Percentiles rank a stretch among this genome's conserved stretches.
Conservation (phyloP, 352 stramenopile genomes). For the Globisporangium recalcitrans region DNA sequence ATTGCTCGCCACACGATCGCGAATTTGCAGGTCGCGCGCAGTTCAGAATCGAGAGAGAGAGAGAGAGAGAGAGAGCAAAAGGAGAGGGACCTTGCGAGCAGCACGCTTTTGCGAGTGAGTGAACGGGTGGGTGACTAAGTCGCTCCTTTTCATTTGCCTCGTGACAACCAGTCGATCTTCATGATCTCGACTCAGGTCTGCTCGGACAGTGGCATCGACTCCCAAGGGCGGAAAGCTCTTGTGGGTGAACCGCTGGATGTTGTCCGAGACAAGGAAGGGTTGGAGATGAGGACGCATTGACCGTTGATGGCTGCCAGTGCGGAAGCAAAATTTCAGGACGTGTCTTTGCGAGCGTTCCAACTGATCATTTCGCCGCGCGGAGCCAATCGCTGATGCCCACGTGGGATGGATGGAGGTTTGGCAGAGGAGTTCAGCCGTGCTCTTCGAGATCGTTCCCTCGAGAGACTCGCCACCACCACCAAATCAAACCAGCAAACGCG, state of each 20-base stretch:
- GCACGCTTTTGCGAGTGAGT: background rate
- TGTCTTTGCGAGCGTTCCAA: background rate
- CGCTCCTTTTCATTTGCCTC: background rate
- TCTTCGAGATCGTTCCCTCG: background rate
- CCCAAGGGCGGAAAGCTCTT: background rate
- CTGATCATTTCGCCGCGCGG: conserved; percentile 6
- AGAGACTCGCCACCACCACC: background rate
- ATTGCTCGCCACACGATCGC: too few relatives aligned
- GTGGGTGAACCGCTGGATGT: background rate
- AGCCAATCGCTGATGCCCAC: conserved; percentile 1
- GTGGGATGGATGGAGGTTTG: background rate
- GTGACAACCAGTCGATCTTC: background rate
- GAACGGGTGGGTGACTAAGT: background rate
- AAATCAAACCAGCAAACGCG: background rate
- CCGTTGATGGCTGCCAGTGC: background rate
- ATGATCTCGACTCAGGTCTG: background rate
- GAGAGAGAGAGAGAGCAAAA: too few relatives aligned
- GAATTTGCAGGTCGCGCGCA: too few relatives aligned
- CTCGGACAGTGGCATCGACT: background rate
- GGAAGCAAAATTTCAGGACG: background rate
- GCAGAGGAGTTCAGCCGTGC: background rate
- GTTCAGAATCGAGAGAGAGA: too few relatives aligned
- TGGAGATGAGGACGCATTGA: background rate
- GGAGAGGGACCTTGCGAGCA: background rate
- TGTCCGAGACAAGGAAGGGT: too few relatives aligned